Conservation (phyloP, 768 basidiomycete genomes). For the Gelatoporia subvermispora region DNA sequence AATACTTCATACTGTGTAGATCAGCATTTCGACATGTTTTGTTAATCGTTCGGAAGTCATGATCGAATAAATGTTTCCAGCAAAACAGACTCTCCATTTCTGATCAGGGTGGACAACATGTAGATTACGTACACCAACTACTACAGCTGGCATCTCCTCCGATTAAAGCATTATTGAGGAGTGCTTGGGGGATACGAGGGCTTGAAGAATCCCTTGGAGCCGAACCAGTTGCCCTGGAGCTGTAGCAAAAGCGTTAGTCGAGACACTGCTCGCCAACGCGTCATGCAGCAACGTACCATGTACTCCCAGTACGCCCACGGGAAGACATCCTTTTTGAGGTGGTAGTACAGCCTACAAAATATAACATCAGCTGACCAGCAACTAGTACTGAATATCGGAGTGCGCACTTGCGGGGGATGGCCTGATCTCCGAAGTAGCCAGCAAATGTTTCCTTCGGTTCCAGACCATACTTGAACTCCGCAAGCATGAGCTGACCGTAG, state of each 20-base stretch:
- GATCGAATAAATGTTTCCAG: too few relatives aligned
- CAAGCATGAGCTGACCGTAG: conserved; percentile 78
- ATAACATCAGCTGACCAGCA: conserved; percentile 10
- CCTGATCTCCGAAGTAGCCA: conserved; percentile 63
- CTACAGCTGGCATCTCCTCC: too few relatives aligned
- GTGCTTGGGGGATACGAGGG: conserved; percentile 29
- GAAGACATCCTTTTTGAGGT: conserved; percentile 81
- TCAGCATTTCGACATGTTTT: too few relatives aligned
- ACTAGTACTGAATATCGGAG: background rate
- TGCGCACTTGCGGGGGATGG: conserved; percentile 64
- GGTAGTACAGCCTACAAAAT: conserved; percentile 63
- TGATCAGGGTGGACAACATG: too few relatives aligned
- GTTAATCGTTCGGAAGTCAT: too few relatives aligned
- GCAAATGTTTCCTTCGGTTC: conserved; percentile 86
- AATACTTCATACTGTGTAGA: too few relatives aligned
- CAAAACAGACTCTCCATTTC: too few relatives aligned
- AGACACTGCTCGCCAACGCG: background rate
- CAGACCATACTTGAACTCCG: conserved; percentile 92
- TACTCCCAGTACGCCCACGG: conserved; percentile 75
- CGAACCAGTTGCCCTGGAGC: conserved; percentile 45
- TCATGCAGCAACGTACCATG: conserved; percentile 43
- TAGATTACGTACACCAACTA: too few relatives aligned
- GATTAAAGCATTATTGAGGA: background rate
- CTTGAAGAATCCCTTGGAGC: conserved; percentile 34
- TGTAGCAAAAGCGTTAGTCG: conserved; percentile 10